Percentiles rank a stretch among this genome's conserved stretches.
Evolutionary conservation across 352 stramenopile genomes (phyloP).

Genomic region (Globisporangium perplexum): DNA sequence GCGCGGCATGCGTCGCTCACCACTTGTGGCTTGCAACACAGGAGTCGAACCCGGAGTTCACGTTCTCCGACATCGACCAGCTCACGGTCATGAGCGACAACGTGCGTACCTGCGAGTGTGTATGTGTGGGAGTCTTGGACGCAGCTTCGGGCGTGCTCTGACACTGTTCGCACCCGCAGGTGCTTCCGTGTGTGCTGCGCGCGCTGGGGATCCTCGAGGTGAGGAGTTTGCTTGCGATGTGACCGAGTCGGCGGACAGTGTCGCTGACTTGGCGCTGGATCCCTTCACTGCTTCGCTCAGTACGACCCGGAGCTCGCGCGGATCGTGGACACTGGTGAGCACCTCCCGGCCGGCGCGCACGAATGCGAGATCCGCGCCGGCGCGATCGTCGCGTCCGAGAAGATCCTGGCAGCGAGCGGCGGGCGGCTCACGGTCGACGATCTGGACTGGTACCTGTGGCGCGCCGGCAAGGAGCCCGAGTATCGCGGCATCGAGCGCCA

Average conservation of each 20-base stretch:
- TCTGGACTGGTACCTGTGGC: conserved; percentile 71
- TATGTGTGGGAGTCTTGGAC: too few relatives aligned
- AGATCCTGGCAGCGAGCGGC: conserved; percentile 53
- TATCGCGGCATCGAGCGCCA: conserved; percentile 69
- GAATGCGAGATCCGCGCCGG: conserved; percentile 69
- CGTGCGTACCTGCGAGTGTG: conserved; percentile 17
- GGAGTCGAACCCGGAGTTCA: conserved; percentile 39
- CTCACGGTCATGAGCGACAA: conserved; percentile 70
- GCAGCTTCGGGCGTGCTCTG: background rate
- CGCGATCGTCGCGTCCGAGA: conserved; percentile 57
- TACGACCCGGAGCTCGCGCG: conserved; percentile 48
- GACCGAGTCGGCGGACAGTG: too few relatives aligned
- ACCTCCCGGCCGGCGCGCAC: conserved; percentile 31
- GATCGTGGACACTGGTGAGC: conserved; percentile 38
- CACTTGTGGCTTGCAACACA: conserved; percentile 10
- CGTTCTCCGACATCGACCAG: conserved; percentile 55
- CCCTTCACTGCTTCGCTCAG: too few relatives aligned
- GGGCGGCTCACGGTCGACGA: conserved; percentile 38
- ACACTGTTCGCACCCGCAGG: conserved; percentile 15
- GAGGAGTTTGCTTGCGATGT: background rate
- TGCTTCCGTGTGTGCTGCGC: conserved; percentile 68
- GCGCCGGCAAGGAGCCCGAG: conserved; percentile 61
- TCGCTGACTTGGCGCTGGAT: too few relatives aligned
- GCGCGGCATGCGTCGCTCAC: too few relatives aligned
- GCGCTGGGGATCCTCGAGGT: conserved; percentile 70